Evolutionary conservation across 305 asterid species (phyloP).

Genomic region (Fraxinus velutina): DNA sequence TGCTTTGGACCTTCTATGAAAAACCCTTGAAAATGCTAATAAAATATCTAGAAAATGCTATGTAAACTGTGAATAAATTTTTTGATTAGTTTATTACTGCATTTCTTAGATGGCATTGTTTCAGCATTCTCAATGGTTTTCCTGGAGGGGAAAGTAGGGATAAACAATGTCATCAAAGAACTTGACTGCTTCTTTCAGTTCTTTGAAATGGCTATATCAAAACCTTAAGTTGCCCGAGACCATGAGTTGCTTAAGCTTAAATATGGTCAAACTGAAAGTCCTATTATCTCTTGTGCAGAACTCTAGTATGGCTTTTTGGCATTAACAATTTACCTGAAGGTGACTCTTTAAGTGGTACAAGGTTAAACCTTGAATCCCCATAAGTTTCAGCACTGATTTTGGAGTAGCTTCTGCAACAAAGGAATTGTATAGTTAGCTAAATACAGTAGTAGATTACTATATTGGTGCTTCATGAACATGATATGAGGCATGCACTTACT

Average conservation of each 20-base stretch:
- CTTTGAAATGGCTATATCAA: not conserved
- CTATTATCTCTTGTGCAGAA: slow-evolving; percentile 10
- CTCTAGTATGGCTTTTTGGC: slow-evolving; percentile 11
- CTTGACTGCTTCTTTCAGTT: not conserved
- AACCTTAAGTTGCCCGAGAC: not conserved
- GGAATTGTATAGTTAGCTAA: slow-evolving; percentile 27
- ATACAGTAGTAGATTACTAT: slow-evolving; percentile 19
- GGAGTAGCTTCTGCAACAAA: slow-evolving; percentile 91
- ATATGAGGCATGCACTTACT: slow-evolving; percentile 48
- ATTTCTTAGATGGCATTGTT: not conserved
- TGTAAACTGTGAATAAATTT: not conserved
- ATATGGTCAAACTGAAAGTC: slow-evolving; percentile 1
- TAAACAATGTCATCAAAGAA: not conserved
- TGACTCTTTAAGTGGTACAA: slow-evolving; percentile 96
- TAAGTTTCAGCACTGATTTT: slow-evolving; percentile 90
- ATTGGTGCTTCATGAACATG: slow-evolving; percentile 10
- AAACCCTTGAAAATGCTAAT: not conserved
- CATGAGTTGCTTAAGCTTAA: not conserved
- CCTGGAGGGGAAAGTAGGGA: not conserved
- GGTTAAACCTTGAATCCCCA: slow-evolving; percentile 94
- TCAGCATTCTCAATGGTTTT: not conserved
- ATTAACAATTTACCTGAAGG: slow-evolving; percentile 71
- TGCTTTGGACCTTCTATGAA: not conserved
- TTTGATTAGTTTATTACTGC: not conserved
- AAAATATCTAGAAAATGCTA: not conserved